Percentiles rank a stretch among this genome's conserved stretches.
Conservation (phyloP, 441 rosid genomes). For the Sinapis alba region DNA sequence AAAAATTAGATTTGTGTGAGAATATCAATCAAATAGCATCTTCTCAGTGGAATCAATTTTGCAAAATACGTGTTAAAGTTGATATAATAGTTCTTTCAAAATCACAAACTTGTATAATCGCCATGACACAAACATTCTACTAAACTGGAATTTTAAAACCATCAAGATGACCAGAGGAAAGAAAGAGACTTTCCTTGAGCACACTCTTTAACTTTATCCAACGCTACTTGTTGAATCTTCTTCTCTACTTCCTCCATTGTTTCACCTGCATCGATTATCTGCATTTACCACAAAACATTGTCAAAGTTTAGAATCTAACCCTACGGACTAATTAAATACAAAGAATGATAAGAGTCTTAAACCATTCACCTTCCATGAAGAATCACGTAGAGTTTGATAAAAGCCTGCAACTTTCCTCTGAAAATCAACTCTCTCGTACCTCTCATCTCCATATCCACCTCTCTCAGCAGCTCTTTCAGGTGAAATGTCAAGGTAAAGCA, state of each 20-base stretch:
- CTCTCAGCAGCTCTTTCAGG: conserved; percentile 96
- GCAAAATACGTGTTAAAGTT: background rate
- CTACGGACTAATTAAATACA: background rate
- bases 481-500: conserved; percentile 69
- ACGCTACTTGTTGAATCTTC: conserved; percentile 50
- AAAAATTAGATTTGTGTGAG: too few relatives aligned
- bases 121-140: background rate
- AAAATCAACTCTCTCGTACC: conserved; percentile 85
- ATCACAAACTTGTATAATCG: background rate
- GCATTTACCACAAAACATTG: conserved; percentile 34
- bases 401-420: conserved; percentile 72
- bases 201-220: conserved; percentile 55
- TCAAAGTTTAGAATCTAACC: background rate
- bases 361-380: conserved; percentile 76
- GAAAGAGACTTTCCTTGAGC: conserved; percentile 60
- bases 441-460: conserved; percentile 95
- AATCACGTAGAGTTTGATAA: conserved; percentile 64
- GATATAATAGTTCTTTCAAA: background rate
- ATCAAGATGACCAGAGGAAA: conserved; percentile 55
- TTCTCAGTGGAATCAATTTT: background rate
- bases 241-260: conserved; percentile 64
- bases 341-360: background rate
- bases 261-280: conserved; percentile 65
- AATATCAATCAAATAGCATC: background rate
- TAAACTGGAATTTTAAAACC: background rate